Base-by-base conservation (phyloP, 768 basidiomycete genomes). In the Candolleomyces efflorescens region DNA sequence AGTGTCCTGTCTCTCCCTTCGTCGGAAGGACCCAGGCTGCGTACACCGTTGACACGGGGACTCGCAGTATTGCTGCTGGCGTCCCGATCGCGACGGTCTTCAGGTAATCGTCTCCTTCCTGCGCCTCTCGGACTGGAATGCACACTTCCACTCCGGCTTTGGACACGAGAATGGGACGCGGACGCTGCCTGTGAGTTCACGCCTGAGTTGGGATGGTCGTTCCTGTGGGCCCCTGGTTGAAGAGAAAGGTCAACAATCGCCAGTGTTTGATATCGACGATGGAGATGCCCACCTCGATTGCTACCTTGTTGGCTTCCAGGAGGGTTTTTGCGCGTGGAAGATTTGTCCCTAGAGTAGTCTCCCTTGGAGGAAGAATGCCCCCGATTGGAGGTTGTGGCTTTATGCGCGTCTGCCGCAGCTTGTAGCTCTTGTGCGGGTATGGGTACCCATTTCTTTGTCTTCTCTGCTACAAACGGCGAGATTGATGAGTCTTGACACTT, bases 401-500 rank as follows among this genome's bases (percentile, higher is more conserved):
- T 64, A 48, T 46, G 45, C 6, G 77, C 75, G 60, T 84, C 81
- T 11, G 78, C 75, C 15, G 82, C 76, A 5, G 80, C 82, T 63
- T 81, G 80, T 15, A 84, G 72, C 62, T 85, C 84, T 53, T 76
- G 71, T 0, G 81, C 71, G 2, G 84, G 82, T 44, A 85, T 82
- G n/a, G 76, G 74, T 0, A 80, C 76, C 85, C 85, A 85, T 70
- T 84, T 51, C 27, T 51, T 85, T 5, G 78, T 69, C 70, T 83
- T 84, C 68, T 82, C 82, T 61, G 73, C 80, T 79, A 61, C 50
- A 59, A 51, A 56, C 56, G 45, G 49, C 15, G 13, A 49, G 36
- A 26, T 11, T 37, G 37, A 27, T 48, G 58, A 58, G 55, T 51
- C 59, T 18, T 44, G 12, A 32, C 32, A 5, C 11, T 32, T 20